Evolutionary conservation across 1,139 yeast species (phyloP), one percentile per base, ranked within the genome.

Genomic region (Yamadazyma dendronema): DNA sequence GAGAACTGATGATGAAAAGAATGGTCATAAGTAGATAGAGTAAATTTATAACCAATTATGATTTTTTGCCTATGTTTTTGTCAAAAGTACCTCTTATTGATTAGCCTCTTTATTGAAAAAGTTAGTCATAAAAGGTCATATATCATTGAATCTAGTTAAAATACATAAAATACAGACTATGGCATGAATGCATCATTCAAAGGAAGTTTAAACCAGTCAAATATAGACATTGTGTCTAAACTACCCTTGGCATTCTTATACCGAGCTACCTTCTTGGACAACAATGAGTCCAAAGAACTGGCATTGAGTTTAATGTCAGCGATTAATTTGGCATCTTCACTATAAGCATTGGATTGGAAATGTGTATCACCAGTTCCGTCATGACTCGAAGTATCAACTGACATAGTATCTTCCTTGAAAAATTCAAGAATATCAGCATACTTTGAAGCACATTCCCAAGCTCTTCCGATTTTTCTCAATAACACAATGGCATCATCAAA

Each of bases 201-300:
- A 3, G 52, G 52, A 17, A 48, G 39, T 31, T 47, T 48, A 34
- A 48, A 48, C 52, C 52, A 48, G 33, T 48, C 52, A 38, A 48
- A 48, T 3, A 48, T 42, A 14, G 43, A 40, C 23, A 47, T 34
- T 27, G 41, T 47, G 21, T 48, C 47, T 7, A 39, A 29, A 24
- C 33, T 35, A 4, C 49, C 50, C 22, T 41, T 46, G 1, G 46
- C 38, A 10, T 31, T 34, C 25, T 46, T 47, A 26, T 42, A 44
- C 25, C 49, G 34, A 5, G 44, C 47, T 2, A 48, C 48, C 21
- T 46, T 47, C 28, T 44, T 44, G 11, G 49, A 44, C 11, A 48
- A 37, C 12, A 47, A 33, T 3, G 44, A 30, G 29, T 48, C 51
- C 35, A 48, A 44, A 9, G 49, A 40, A 21, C 50, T 47, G 10